Base-by-base conservation (phyloP, 2,329 filamentous ascomycete genomes). In the Botryotinia calthae region DNA sequence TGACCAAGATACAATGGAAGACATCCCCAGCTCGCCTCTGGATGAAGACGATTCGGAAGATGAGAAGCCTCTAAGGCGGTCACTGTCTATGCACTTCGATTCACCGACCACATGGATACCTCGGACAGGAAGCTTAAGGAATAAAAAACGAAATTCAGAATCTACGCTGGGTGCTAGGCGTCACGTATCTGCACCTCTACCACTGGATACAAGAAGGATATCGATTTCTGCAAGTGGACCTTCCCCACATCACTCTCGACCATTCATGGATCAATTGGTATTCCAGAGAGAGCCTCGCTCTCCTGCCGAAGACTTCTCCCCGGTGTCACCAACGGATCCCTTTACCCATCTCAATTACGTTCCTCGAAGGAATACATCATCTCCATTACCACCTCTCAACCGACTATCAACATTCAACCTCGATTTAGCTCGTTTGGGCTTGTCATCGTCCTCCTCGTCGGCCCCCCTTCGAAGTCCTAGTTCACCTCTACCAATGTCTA, bases 31-130 rank as follows among this genome's bases (percentile, higher is more conserved):
- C 31, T 69, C 64, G 34, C 72, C 66, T 44, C 25, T 44, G 56
- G 48, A 48, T 34, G 66, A 65, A 46, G 71, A 64, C 22, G 51
- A 70, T 56, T 40, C 77, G 12, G 74, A 72, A 34, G 78, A 78
- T 37, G 83, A 84, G 12, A 85, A 84, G 76, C 82, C 81, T 68
- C 82, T 86, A 20, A 84, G 83, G 71, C 85, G 86, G 73, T 89
- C 89, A 25, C 82, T 88, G 40, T 90, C 89, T 25, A 86, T 88
- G 84, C 87, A 89, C 71, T 88, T 91, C 74, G 84, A 84, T 74
- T 87, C 88, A 2, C 84, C 88, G 25, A 84, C 82, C 67, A 86
- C 82, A 67, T 90, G 88, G 87, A 86, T 89, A 75, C 82, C 86
- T 48, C 86, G 83, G 79, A 84, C 85, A 14, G 85, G 87, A 71